Base-by-base conservation (phyloP, 352 stramenopile species). In the Globisporangium spiculum region DNA sequence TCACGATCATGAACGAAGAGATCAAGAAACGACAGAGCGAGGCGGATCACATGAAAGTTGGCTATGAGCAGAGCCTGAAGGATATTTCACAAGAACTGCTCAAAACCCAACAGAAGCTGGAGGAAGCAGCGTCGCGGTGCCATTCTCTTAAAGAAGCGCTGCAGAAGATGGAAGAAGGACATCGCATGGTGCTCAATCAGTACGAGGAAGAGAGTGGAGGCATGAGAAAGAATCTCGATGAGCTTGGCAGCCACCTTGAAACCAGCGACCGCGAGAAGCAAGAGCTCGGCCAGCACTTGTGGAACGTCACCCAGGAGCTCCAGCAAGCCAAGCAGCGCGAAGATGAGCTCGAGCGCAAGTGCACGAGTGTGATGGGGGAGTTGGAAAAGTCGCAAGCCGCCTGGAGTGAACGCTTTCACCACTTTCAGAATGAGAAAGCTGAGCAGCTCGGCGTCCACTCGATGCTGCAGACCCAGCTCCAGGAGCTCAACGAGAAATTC, bases 1-100 rank as follows among this genome's bases (percentile, higher is more conserved):
- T 89, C 18, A 75, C 68, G n/a, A 73, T 89, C 27, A 78, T 91
- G 76, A 80, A 93, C 22, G 69, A 87, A 14, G 81, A 90, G 57
- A 75, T 90, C 0, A 77, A 80, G 52, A 71, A 78, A n/a, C 74
- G 70, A 1, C 70, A 89, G 56, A 74, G 62, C 44, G 71, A 74
- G 10, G 36, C 66, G 2, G 70, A 87, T 38, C 72, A 83, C 22
- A 55, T 77, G 14, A 76, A 79, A 58, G 30, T 59, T 20, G 81
- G 76, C 3, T 84, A 80, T 38, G 78, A 88, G 22, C 63, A 71
- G 18, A 67, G 65, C 7, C 48, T 88, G 2, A 58, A 68, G 0
- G 60, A 77, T 30, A 38, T 80, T 0, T 72, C 68, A 3, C 66
- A 76, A 5, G 68, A 88, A 27, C 67, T 90, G 0, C 41, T 77